Evolutionary conservation across 257 asterid species (phyloP), one percentile per base, ranked within the genome.

Genomic region (Nicotiana otophora): DNA sequence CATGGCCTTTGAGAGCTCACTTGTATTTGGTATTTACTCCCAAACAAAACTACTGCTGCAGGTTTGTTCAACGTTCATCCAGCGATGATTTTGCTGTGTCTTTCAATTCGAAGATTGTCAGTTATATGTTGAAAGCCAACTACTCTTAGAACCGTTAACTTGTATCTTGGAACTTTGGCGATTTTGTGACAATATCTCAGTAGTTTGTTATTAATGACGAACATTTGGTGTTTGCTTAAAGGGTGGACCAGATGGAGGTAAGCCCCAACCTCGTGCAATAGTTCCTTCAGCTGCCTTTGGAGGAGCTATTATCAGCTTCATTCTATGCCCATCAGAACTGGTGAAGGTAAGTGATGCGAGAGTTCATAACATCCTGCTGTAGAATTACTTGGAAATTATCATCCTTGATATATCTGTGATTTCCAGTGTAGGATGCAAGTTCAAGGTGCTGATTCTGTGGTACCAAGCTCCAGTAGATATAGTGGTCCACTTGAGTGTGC

Each of bases 401-500:
- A 57, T 57, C 70, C 42, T 48, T 48, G 19, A 46, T 82, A 17
- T 72, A 87, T 81, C 85, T 86, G 86, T 65, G 81, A 89, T 85
- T 88, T 94, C 84, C 99, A 96, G 99, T 96, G 99, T 92, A 93
- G 99, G 88, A 96, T 96, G 96, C 99, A 96, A 89, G 93, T 94
- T 89, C 99, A 96, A 89, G 98, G 95, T 83, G 85, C 89, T 19
- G 97, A 90, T 58, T 88, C 93, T 51, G 76, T 88, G 83, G 80
- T 90, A 84, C 88, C 88, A 20, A 87, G 86, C 80, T 84, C 90
- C 82, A 86, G 89, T 72, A 89, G 92, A 86, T 96, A 94, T 85
- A 88, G 82, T 42, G 84, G 97, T 83, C 97, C 99, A 62, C 89
- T 94, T 84, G 99, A 96, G 80, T 96, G 99, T 84, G 97, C 98